Evolutionary conservation across 2,329 filamentous ascomycete species (phyloP).

Genomic region (Cladosporium sp.): DNA sequence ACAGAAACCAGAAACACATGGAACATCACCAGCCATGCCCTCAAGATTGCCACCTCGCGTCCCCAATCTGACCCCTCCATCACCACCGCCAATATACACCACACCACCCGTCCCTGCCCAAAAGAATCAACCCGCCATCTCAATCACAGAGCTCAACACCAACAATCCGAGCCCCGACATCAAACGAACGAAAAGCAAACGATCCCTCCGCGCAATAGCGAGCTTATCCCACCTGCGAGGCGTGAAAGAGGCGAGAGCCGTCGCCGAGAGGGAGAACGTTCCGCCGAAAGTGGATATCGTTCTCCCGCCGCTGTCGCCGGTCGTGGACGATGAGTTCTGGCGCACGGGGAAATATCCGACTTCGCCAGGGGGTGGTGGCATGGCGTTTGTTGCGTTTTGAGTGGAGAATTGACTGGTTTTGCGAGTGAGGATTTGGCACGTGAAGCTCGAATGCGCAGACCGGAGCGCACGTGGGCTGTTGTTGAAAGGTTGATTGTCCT

Average conservation of each 20-base stretch:
- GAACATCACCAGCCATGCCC: not conserved
- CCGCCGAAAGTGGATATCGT: not conserved
- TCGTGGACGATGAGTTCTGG: slow-evolving; percentile 7
- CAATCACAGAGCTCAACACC: not conserved
- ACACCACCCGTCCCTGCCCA: not conserved
- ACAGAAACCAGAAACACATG: not conserved
- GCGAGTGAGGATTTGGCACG: no score
- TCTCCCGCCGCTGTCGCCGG: slow-evolving; percentile 1
- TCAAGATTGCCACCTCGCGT: not conserved
- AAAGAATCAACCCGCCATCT: not conserved
- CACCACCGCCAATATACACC: not conserved
- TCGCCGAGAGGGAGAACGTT: not conserved
- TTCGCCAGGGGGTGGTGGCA: not conserved
- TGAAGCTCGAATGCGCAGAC: no score
- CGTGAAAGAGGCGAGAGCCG: not conserved
- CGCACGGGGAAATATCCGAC: not conserved
- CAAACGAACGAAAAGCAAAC: not conserved
- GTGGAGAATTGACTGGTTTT: not conserved
- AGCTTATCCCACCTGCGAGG: not conserved
- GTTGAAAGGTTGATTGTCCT: no score
- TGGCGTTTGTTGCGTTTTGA: slow-evolving; percentile 1
- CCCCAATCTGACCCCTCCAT: not conserved
- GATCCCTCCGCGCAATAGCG: not conserved
- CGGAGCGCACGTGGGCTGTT: no score
- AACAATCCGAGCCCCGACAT: not conserved